These are phyloP conservation scores for Elsinoe australis DNA, from an alignment of 2,329 filamentous ascomycete species.

Conservation along the genomic window DNA sequence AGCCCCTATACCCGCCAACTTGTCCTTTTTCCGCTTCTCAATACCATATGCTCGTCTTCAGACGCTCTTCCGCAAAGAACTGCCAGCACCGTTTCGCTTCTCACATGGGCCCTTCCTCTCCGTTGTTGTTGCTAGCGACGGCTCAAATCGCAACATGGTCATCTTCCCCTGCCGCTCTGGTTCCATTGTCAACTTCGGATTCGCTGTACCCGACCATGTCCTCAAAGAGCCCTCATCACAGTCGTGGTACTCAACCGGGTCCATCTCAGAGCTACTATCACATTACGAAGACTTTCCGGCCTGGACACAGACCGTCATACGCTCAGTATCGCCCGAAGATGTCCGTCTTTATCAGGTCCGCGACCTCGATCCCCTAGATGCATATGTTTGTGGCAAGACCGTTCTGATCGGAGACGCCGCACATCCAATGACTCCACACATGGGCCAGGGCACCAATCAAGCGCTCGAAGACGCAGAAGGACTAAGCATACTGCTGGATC, in stretches of 20 bases:
- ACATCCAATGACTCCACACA: constrained; percentile 32
- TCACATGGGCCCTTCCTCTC: not conserved
- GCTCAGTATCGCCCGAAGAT: not conserved
- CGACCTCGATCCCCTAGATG: constrained; percentile 11
- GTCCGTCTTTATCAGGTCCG: constrained; percentile 12
- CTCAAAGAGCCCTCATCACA: constrained; percentile 1
- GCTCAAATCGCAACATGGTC: constrained; percentile 8
- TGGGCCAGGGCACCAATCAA: constrained; percentile 35
- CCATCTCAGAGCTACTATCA: not conserved
- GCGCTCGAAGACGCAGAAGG: constrained; percentile 34
- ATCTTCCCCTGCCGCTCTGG: constrained; percentile 10
- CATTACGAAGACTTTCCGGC: constrained; percentile 9
- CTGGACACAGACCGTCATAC: constrained; percentile 4
- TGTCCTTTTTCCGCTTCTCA: constrained; percentile 10
- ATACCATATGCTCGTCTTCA: not conserved
- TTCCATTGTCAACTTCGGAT: constrained; percentile 3
- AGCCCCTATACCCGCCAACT: not conserved
- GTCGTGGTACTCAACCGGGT: constrained; percentile 2
- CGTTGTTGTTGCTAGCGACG: constrained; percentile 8
- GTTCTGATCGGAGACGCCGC: constrained; percentile 30
- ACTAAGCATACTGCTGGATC: not conserved
- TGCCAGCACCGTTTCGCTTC: not conserved
- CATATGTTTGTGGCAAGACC: constrained; percentile 16
- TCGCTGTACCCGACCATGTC: constrained; percentile 5
- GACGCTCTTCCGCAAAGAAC: not conserved